A percentile compares a stretch with the other conserved stretches of the same genome.
These are phyloP conservation scores for Usnea hakonensis DNA, from an alignment of 495 filamentous ascomycete genomes.

Conservation along the genomic window DNA sequence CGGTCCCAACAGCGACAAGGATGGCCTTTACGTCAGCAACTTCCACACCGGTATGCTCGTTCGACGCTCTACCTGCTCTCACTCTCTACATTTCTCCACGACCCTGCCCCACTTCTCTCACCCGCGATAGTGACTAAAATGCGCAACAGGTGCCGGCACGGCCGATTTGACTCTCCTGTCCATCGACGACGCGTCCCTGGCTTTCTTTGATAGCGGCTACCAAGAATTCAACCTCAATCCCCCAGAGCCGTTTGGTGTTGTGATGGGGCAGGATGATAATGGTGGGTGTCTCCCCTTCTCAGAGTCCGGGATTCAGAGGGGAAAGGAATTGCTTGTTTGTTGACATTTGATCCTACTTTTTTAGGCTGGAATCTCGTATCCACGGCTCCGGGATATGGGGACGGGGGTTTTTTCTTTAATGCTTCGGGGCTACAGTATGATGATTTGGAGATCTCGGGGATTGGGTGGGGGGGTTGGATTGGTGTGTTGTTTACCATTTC, in stretches of 20 bases:
- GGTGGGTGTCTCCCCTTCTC: constrained; percentile 19
- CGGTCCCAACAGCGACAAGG: constrained; percentile 26
- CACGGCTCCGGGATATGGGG: constrained; percentile 37
- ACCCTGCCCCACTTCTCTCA: background rate
- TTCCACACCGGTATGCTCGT: constrained; percentile 38
- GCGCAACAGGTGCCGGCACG: constrained; percentile 30
- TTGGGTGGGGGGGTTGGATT: constrained; percentile 44
- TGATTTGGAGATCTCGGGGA: constrained; percentile 28
- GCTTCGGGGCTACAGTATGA: constrained; percentile 28
- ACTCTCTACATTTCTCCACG: background rate
- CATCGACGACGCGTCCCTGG: constrained; percentile 25
- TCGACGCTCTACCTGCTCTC: no score
- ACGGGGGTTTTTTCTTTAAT: constrained; percentile 35
- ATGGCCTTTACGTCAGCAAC: constrained; percentile 38
- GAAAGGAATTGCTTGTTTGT: no score
- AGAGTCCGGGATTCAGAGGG: no score
- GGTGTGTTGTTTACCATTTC: constrained; percentile 32
- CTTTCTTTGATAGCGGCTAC: constrained; percentile 39
- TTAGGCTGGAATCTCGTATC: constrained; percentile 28
- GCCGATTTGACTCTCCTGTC: constrained; percentile 38
- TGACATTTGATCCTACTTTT: no score
- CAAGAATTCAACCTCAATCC: constrained; percentile 33
- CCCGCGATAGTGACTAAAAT: background rate
- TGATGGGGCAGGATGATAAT: constrained; percentile 26
- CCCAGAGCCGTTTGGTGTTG: constrained; percentile 35